Base-by-base conservation (phyloP, 169 alveolate genomes). In the Babesia microti region DNA sequence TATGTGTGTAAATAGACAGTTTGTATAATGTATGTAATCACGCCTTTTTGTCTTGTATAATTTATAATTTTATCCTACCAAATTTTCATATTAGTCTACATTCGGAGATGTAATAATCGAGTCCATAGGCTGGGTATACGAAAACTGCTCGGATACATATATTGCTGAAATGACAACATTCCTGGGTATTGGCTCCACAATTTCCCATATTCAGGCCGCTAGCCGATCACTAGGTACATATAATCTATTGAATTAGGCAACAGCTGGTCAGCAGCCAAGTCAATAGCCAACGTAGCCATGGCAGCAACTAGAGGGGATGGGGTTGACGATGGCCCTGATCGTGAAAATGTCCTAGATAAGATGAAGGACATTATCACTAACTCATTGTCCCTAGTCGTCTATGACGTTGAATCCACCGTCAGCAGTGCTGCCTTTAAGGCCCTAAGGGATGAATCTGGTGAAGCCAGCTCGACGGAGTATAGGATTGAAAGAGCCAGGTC, bases 81-180 rank as follows among this genome's bases (percentile, higher is more conserved):
- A n/a, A n/a, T n/a, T n/a, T n/a, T n/a, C n/a, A n/a, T n/a, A n/a
- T n/a, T n/a, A n/a, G n/a, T n/a, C n/a, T 3, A 52, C 68, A 1
- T 68, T 60, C 57, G 54, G 76, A 14, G 75, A 71, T 37, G 46
- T 71, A 11, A 32, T 75, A 48, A 59, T 75, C 28, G 75, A 63
- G 42, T 75, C 85, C 6, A 67, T 75, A 12, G 85, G 85, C 4
- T 75, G 85, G 85, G 71, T 57, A 2, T 75, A 75, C 41, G 69
- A 66, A 37, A 75, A 75, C 54, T 49, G 68, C 2, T 73, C 78
- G 12, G 54, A 68, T 12, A 30, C 61, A 0, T 75, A 30, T 50
- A 61, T 75, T 23, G 76, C 78, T 4, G 85, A 75, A 35, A 72
- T 70, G 15, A 69, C 81, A 6, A 67, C 81, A 1, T 30, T 75